Evolutionary conservation across 2,329 filamentous ascomycete genomes (phyloP).

Genomic region (Ophiocordyceps sinensis): DNA sequence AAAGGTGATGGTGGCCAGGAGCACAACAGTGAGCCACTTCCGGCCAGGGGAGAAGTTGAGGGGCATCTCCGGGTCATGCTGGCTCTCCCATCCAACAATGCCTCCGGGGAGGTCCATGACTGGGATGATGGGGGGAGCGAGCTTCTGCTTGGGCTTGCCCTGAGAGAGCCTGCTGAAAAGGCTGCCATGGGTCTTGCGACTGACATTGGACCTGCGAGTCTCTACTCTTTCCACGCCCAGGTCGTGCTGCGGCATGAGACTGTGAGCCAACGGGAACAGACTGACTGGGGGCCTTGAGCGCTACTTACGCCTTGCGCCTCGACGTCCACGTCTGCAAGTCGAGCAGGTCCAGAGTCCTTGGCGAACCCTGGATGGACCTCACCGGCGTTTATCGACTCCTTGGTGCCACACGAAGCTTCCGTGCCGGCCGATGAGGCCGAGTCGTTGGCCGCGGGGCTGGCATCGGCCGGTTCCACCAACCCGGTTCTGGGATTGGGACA

Average conservation of each 20-base stretch:
- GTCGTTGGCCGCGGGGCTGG: background rate
- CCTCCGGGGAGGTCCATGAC: constrained; percentile 34
- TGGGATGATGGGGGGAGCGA: constrained; percentile 24
- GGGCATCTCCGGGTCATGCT: constrained; percentile 42
- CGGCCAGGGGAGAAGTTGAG: constrained; percentile 39
- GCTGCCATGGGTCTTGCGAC: constrained; percentile 10
- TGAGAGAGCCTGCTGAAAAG: constrained; percentile 6
- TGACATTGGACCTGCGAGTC: constrained; percentile 6
- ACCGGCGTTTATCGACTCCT: background rate
- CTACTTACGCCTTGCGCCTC: background rate
- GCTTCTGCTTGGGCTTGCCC: constrained; percentile 13
- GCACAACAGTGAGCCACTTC: constrained; percentile 43
- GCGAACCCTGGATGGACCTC: background rate
- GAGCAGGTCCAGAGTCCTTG: background rate
- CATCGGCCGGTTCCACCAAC: background rate
- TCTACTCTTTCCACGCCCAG: constrained; percentile 7
- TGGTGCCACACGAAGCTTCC: background rate
- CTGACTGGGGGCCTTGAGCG: background rate
- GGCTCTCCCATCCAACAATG: constrained; percentile 46
- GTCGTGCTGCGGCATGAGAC: constrained; percentile 2
- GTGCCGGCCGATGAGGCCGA: background rate
- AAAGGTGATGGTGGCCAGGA: constrained; percentile 46
- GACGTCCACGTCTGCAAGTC: background rate
- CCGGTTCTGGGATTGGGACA: too few species aligned
- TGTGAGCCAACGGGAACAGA: background rate